A percentile compares a stretch with the other conserved stretches of the same genome.
Evolutionary conservation across 1,284 basidiomycete species (phyloP).

Genomic region (Cryptococcus depauperatus): DNA sequence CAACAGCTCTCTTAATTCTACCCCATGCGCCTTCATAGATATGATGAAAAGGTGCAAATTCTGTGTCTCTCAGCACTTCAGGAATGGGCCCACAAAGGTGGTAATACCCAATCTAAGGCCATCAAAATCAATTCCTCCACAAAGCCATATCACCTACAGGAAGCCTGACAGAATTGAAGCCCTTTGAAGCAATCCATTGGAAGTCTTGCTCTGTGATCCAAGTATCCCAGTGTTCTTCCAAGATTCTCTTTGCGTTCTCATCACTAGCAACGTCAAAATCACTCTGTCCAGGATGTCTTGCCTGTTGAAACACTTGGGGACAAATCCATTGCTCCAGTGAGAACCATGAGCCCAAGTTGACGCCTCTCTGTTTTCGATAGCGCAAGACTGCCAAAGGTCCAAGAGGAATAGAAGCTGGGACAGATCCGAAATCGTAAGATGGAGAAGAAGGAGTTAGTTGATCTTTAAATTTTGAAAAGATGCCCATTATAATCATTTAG

Average conservation of each 20-base stretch:
- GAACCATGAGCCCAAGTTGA: conserved; percentile 70
- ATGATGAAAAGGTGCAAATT: conserved; percentile 55
- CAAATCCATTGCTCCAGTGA: conserved; percentile 68
- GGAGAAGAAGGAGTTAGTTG: conserved; percentile 5
- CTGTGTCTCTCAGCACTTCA: conserved; percentile 61
- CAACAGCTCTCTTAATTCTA: conserved; percentile 60
- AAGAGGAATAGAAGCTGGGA: conserved; percentile 16
- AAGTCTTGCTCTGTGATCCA: conserved; percentile 67
- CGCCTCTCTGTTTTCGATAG: conserved; percentile 68
- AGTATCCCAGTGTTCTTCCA: conserved; percentile 73
- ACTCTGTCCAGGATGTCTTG: conserved; percentile 55
- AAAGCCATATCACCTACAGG: conserved; percentile 52
- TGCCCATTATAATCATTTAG: no score
- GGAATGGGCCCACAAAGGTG: conserved; percentile 58
- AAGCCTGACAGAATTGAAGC: conserved; percentile 74
- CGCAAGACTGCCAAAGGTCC: conserved; percentile 48
- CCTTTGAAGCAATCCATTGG: conserved; percentile 62
- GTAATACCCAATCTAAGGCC: conserved; percentile 64
- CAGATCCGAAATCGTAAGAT: conserved; percentile 7
- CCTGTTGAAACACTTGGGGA: conserved; percentile 52
- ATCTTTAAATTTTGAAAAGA: conserved; percentile 40
- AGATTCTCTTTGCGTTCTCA: conserved; percentile 51
- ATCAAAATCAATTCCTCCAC: not conserved
- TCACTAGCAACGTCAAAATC: conserved; percentile 69
- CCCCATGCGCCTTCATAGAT: conserved; percentile 67